These are phyloP conservation scores for Paxillus involutus DNA, from an alignment of 768 basidiomycete species.

Conservation along the genomic window DNA sequence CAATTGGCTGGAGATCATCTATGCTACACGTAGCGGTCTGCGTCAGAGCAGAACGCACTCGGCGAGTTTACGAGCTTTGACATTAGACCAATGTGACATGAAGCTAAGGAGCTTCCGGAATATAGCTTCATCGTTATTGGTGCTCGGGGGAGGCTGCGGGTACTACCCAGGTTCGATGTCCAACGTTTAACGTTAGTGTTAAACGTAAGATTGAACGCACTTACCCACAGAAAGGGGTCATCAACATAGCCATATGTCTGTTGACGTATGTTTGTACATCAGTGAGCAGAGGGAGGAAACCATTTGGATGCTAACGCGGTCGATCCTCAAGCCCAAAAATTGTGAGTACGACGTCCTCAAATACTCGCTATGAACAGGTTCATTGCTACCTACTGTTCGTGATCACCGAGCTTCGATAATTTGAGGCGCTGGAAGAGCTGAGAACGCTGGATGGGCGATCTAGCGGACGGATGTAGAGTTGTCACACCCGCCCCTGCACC, in stretches of 20 bases:
- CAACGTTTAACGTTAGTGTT: too few species aligned
- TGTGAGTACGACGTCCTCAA: slow-evolving; percentile 45
- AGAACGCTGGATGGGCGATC: slow-evolving; percentile 22
- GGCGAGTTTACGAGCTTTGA: too few species aligned
- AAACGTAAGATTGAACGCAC: too few species aligned
- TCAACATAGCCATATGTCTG: slow-evolving; percentile 21
- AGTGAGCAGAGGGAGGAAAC: not conserved
- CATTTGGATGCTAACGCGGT: slow-evolving; percentile 28
- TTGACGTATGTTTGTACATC: slow-evolving; percentile 26
- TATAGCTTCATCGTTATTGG: too few species aligned
- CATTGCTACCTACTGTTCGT: not conserved
- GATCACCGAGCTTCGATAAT: not conserved
- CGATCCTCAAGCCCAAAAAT: slow-evolving; percentile 50
- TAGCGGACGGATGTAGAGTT: slow-evolving; percentile 20
- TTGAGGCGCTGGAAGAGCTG: not conserved
- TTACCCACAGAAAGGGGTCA: too few species aligned
- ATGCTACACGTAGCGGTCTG: too few species aligned
- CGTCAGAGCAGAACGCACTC: too few species aligned
- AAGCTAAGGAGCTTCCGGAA: too few species aligned
- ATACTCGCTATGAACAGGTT: slow-evolving; percentile 13
- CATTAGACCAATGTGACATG: too few species aligned
- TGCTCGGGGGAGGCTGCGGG: too few species aligned
- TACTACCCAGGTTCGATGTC: too few species aligned
- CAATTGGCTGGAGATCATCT: too few species aligned
- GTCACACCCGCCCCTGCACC: not conserved